Percentiles rank a stretch among this genome's conserved stretches.
Evolutionary conservation across 257 asterid genomes (phyloP).

Genomic region (Solanum dulcamara): DNA sequence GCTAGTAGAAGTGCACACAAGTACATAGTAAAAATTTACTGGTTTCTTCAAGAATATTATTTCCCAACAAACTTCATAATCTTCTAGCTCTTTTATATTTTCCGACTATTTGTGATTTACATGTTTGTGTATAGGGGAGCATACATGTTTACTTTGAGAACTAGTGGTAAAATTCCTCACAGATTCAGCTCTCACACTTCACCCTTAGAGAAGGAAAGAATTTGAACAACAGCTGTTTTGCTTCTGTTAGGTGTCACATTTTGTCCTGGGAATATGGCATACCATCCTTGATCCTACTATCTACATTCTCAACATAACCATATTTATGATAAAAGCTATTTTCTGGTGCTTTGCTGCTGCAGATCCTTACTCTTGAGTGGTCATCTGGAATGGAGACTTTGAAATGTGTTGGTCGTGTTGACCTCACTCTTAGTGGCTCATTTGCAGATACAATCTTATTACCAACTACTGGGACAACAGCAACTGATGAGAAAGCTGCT

Average conservation of each 20-base stretch:
- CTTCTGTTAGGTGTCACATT: not conserved
- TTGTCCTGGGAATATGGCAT: not conserved
- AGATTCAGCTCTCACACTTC: not conserved
- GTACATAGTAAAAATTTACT: not conserved
- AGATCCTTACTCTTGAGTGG: slow-evolving; percentile 80
- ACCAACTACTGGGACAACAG: slow-evolving; percentile 39
- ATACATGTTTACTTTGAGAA: not conserved
- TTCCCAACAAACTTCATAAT: not conserved
- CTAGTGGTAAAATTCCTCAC: not conserved
- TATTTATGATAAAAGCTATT: not conserved
- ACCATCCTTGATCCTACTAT: not conserved
- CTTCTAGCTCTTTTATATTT: not conserved
- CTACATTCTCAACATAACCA: not conserved
- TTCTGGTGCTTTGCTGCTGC: slow-evolving; percentile 11
- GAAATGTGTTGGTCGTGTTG: slow-evolving; percentile 55
- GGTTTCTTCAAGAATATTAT: not conserved
- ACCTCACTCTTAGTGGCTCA: slow-evolving; percentile 64
- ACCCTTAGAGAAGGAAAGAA: not conserved
- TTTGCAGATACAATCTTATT: slow-evolving; percentile 69
- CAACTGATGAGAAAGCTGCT: slow-evolving; percentile 29
- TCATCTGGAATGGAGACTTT: slow-evolving; percentile 66
- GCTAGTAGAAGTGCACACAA: not conserved
- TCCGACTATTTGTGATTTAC: not conserved
- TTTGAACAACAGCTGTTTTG: not conserved
- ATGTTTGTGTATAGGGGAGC: not conserved